A percentile compares a stretch with the other conserved stretches of the same genome.
Conservation (phyloP, 1,139 yeast species). For the Kluyveromyces sp. region DNA sequence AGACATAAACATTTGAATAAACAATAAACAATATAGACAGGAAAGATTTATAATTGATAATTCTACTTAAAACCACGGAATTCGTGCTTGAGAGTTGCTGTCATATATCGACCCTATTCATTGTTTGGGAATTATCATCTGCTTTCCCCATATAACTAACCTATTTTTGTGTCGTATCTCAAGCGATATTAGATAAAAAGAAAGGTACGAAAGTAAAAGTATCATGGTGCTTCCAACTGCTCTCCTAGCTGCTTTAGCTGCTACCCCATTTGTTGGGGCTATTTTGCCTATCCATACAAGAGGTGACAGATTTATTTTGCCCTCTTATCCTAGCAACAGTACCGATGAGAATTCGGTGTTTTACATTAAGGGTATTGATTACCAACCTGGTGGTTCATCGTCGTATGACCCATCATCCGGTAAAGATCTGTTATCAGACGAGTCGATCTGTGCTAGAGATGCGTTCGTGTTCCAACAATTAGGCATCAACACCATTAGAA, state of each 20-base stretch:
- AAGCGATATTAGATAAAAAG: no score
- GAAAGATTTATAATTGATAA: no score
- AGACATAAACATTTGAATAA: no score
- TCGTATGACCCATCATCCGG: constrained; percentile 36
- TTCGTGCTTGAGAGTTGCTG: no score
- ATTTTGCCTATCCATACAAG: constrained; percentile 41
- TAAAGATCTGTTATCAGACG: constrained; percentile 67
- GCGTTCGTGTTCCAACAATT: constrained; percentile 67
- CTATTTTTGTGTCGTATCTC: not conserved
- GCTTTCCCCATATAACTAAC: no score
- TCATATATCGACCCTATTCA: no score
- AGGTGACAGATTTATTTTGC: constrained; percentile 43
- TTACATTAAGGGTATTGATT: constrained; percentile 55
- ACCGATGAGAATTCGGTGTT: constrained; percentile 41
- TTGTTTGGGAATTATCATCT: no score
- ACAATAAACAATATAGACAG: no score
- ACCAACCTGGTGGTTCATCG: constrained; percentile 69
- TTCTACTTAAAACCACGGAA: no score
- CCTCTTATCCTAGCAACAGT: constrained; percentile 29
- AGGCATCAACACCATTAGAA: constrained; percentile 65
- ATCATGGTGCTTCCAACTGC: not conserved
- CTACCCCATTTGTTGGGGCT: constrained; percentile 24
- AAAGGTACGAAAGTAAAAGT: not conserved
- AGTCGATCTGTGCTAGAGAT: constrained; percentile 69
- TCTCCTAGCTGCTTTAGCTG: not conserved